phyloP scores from a whole-genome alignment of 768 basidiomycete genomes.

The Leccinum uliginosum region DNA sequence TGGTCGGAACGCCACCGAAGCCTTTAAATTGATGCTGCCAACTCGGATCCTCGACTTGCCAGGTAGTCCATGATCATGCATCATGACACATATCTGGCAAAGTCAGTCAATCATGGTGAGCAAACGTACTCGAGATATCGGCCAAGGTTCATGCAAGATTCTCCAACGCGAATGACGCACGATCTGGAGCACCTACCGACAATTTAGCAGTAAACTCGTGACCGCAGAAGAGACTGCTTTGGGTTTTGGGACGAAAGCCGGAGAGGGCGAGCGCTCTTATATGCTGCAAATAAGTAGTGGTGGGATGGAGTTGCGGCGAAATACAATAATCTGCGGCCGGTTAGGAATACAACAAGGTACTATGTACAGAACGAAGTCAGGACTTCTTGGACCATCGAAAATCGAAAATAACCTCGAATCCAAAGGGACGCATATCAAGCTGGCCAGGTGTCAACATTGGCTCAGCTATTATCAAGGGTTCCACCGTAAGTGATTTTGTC shows the following conservation, averaged over 20 bases:
- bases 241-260: background rate
- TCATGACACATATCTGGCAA: background rate
- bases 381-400: slow-evolving; percentile 55
- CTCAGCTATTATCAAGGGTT: slow-evolving; percentile 13
- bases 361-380: slow-evolving; percentile 12
- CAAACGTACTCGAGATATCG: background rate
- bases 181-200: background rate
- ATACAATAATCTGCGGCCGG: slow-evolving; percentile 13
- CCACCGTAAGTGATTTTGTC: slow-evolving; percentile 1
- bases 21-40: background rate
- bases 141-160: background rate
- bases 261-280: background rate
- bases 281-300: background rate
- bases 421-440: slow-evolving; percentile 70
- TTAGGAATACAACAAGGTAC: slow-evolving; percentile 20
- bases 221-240: background rate
- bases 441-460: slow-evolving; percentile 39
- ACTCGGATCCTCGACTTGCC: background rate
- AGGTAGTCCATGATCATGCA: background rate
- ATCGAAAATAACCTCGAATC: slow-evolving; percentile 69
- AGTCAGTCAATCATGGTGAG: background rate
- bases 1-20: background rate
- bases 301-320: background rate
- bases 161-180: background rate
- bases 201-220: background rate